Percentiles rank a stretch among this genome's conserved stretches.
phyloP scores from a whole-genome alignment of 176 grass and related monocot species.

The Cocos nucifera region DNA sequence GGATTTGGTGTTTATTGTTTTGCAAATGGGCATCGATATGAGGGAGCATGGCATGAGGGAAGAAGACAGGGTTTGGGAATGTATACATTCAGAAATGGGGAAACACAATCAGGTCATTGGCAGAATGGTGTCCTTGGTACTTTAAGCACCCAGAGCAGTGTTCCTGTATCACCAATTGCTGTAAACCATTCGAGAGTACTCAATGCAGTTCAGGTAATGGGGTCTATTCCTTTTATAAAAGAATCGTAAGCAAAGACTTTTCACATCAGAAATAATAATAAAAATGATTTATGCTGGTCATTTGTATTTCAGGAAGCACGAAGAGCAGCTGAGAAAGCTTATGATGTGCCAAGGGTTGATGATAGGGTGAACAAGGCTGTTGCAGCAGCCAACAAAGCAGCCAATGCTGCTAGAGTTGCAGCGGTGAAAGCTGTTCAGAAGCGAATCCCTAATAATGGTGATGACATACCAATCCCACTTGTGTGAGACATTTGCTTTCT shows the following conservation, averaged over 20 bases:
- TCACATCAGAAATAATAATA: no score
- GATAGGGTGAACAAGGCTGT: constrained; percentile 80
- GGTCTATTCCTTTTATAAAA: no score
- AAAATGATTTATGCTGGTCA: no score
- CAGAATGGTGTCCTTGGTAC: constrained; percentile 24
- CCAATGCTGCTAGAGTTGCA: constrained; percentile 91
- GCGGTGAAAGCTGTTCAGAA: constrained; percentile 90
- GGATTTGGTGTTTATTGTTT: constrained; percentile 15
- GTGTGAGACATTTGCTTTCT: constrained; percentile 31
- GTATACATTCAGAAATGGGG: constrained; percentile 13
- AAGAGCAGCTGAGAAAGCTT: constrained; percentile 81
- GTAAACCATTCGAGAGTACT: constrained; percentile 89
- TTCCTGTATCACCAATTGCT: constrained; percentile 64
- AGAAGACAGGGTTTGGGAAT: constrained; percentile 13
- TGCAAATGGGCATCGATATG: constrained; percentile 12
- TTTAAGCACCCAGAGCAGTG: constrained; percentile 66
- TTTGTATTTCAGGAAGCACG: constrained; percentile 62
- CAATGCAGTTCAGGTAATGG: constrained; percentile 81
- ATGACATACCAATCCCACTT: constrained; percentile 46
- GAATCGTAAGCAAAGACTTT: no score
- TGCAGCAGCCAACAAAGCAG: constrained; percentile 82
- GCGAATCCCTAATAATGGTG: constrained; percentile 41
- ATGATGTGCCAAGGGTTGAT: constrained; percentile 68
- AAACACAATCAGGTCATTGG: constrained; percentile 3
- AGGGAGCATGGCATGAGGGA: constrained; percentile 17